Evolutionary conservation across 768 basidiomycete genomes (phyloP), one percentile per base, ranked within the genome.

Genomic region (Trametes maxima): DNA sequence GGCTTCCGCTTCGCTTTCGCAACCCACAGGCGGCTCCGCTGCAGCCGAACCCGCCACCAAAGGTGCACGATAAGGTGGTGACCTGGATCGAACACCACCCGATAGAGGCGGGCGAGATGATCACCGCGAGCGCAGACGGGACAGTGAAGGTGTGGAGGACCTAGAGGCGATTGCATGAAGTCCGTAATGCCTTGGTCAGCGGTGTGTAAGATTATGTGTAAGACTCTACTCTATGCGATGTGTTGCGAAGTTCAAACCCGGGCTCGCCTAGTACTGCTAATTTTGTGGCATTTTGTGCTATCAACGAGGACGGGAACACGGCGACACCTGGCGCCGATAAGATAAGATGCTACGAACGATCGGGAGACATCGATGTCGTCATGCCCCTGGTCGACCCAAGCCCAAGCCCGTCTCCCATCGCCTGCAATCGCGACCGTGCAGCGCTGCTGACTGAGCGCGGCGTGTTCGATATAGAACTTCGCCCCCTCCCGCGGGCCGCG

Each of bases 71-170:
- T 42, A 94, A 91, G 72, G 82, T 91, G 28, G 87, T 97, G 51
- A 92, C 92, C 12, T 97, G 95, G 93, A 87, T 92, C 2, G 94
- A 95, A 75, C 86, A 94, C 67, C 92, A 95, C 74, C 94, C 93
- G 8, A 82, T 78, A 21, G 89, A 94, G 57, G 80, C 84, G 6
- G 85, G 85, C 17, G 94, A 97, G 73, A 83, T 97, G 83, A 75
- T 95, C 45, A 95, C 94, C 3, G 87, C 94, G 1, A 92, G 94
- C 68, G 89, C 91, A 19, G 95, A 98, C 72, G 95, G 95, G 17
- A 89, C 88, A 8, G 89, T 90, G 58, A 96, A 95, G 73, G 85
- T 98, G 16, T 98, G 95, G 95, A 56, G 64, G 28, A 46, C 19
- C 40, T 58, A 43, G 52, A 25, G 14, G 39, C 14, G 37, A 12